Evolutionary conservation across 2,329 filamentous ascomycete species (phyloP), one percentile per base, ranked within the genome.

Genomic region (Plenodomus biglobosus): DNA sequence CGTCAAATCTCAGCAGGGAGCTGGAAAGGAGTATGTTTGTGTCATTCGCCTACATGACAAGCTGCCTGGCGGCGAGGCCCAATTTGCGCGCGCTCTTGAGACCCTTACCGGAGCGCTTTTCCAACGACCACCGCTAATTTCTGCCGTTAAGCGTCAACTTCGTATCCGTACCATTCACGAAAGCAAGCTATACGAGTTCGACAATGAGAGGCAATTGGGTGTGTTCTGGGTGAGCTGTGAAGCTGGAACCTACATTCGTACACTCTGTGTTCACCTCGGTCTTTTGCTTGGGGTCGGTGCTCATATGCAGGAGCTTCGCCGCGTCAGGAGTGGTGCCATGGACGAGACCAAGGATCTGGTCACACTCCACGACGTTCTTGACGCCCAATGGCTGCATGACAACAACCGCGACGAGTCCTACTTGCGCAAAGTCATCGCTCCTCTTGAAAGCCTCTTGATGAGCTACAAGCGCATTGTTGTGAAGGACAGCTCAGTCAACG

Each of bases 151-250:
- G 87, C 87, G 94, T 68, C 92, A 97, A 80, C 85, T 99, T 54
- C 92, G 94, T 82, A 95, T 99, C 76, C 86, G 94, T 76, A 96
- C 92, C 55, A 96, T 99, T 65, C 88, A 97, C 80, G 91, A 97
- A 78, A 95, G 87, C 84, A 95, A 95, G 79, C 81, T 97, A 46
- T 80, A 78, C 71, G 94, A 99, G 79, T 99, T 97, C 72, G 94
- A 99, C 80, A 97, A 99, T 71, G 92, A 97, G 69, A 86, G 94
- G 66, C 92, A 97, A 74, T 83, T 99, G 32, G 94, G 89, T 75
- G 92, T 97, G 47, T 99, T 99, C 83, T 97, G 94, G 92, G 94
- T 97, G 64, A 95, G 90, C 77, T 99, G 94, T 76, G 94, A 99
- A 78, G 94, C 91, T 48, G 94, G 94, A 73, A 99, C 94, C 57